phyloP scores from a whole-genome alignment of 192 early-diverging fungal genomes.

The Mycoemilia scoparia region DNA sequence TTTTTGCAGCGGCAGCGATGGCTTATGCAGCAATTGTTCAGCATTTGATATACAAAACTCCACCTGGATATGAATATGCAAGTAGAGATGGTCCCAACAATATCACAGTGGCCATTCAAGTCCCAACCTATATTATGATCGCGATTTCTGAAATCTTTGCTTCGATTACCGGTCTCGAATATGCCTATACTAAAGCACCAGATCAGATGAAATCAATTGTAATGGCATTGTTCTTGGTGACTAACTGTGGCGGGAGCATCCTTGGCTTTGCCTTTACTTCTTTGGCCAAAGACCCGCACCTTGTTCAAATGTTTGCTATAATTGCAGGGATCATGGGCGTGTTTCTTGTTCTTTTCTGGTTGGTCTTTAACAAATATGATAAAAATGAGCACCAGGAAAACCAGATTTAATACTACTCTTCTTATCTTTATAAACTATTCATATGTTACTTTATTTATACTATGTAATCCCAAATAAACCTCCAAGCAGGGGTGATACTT shows the following conservation, averaged over 20 bases:
- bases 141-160: conserved; percentile 42
- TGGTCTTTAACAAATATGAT: conserved; percentile 36
- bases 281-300: conserved; percentile 32
- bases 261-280: conserved; percentile 38
- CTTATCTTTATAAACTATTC: too few relatives aligned
- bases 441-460: too few relatives aligned
- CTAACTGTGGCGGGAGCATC: conserved; percentile 36
- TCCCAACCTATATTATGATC: conserved; percentile 36
- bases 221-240: conserved; percentile 37
- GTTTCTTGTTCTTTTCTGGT: conserved; percentile 25
- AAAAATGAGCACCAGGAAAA: conserved; percentile 10
- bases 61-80: conserved; percentile 22
- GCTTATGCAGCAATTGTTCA: conserved; percentile 40
- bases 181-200: conserved; percentile 41
- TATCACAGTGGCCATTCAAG: conserved; percentile 33
- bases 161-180: conserved; percentile 47
- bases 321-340: conserved; percentile 28
- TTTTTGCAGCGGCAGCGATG: conserved; percentile 33
- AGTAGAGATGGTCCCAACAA: conserved; percentile 29
- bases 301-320: conserved; percentile 46
- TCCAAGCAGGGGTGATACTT: too few relatives aligned
- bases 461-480: too few relatives aligned
- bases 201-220: conserved; percentile 42
- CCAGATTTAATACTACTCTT: too few relatives aligned
- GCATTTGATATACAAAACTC: conserved; percentile 33